A percentile compares a stretch with the other conserved stretches of the same genome.
phyloP scores from a whole-genome alignment of 169 alveolate species.

The Perkinsus olseni region DNA sequence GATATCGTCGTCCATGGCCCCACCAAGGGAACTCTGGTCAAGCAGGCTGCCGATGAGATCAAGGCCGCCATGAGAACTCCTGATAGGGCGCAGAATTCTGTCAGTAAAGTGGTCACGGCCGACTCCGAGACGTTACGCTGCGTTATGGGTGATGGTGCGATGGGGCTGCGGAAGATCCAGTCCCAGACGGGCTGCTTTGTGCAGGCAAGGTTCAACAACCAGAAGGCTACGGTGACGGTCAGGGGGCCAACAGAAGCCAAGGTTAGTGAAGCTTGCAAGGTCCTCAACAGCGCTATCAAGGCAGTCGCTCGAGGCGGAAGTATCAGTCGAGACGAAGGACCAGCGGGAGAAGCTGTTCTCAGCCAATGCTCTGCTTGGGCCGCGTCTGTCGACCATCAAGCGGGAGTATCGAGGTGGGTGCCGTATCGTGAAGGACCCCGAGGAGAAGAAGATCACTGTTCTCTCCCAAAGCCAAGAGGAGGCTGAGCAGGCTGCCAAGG shows the following conservation, averaged over 20 bases:
- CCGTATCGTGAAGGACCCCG: neutral
- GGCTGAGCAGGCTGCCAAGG: neutral
- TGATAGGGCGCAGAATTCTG: neutral
- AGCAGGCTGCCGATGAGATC: neutral
- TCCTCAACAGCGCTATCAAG: neutral
- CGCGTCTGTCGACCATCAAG: neutral
- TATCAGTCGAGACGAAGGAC: neutral
- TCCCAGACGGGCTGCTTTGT: neutral
- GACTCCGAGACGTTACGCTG: neutral
- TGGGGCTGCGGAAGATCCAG: neutral
- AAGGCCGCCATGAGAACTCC: neutral
- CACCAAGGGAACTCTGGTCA: neutral
- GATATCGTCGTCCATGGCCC: neutral
- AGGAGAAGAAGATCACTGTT: neutral
- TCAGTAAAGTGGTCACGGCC: neutral
- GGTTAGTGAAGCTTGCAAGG: neutral
- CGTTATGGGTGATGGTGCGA: neutral
- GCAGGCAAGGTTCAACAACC: neutral
- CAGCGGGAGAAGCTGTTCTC: neutral
- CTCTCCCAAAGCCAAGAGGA: neutral
- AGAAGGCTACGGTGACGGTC: neutral
- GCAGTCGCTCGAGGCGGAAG: neutral
- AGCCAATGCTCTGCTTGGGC: neutral
- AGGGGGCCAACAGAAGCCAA: neutral
- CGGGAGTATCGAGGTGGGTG: neutral